Evolutionary conservation across 2,329 filamentous ascomycete species (phyloP).

Genomic region (Trichoderma atroviride): DNA sequence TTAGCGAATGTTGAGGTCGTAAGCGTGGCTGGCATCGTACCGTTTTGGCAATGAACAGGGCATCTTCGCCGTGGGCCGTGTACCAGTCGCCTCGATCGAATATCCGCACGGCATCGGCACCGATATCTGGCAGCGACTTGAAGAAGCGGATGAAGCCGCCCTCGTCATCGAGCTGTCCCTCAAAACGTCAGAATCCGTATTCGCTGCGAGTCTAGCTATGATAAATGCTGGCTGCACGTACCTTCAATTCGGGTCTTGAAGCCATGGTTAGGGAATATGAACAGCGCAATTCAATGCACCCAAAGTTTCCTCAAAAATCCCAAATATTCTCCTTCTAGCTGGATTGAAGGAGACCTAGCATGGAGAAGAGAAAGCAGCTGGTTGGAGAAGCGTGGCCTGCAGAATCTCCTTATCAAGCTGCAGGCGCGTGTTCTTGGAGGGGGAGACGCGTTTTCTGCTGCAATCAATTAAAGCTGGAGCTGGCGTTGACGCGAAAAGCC

Average conservation of each 20-base stretch:
- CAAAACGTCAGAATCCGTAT: conserved; percentile 18
- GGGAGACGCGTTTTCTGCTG: conserved; percentile 36
- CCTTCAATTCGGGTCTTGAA: conserved; percentile 73
- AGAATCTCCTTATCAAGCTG: conserved; percentile 24
- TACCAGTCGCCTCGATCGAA: conserved; percentile 96
- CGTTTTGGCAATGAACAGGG: conserved; percentile 77
- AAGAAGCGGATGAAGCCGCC: conserved; percentile 96
- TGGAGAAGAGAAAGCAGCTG: neutral
- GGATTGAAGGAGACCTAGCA: neutral
- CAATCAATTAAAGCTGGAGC: conserved; percentile 32
- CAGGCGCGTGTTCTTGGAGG: conserved; percentile 30
- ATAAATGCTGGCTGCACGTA: conserved; percentile 35
- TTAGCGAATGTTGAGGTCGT: neutral
- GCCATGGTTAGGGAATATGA: conserved; percentile 56
- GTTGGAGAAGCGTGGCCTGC: neutral
- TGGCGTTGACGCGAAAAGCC: conserved; percentile 32
- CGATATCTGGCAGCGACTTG: conserved; percentile 74
- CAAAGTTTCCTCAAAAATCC: neutral
- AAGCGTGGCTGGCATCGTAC: conserved; percentile 45
- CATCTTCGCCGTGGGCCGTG: conserved; percentile 87
- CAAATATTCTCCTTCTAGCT: neutral
- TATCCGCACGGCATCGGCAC: conserved; percentile 78
- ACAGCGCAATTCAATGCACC: neutral
- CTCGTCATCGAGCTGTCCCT: conserved; percentile 83
- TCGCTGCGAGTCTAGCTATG: neutral